Percentiles rank a stretch among this genome's conserved stretches.
Conservation (phyloP, 1,284 basidiomycete species). For the Apiotrichum sp. region DNA sequence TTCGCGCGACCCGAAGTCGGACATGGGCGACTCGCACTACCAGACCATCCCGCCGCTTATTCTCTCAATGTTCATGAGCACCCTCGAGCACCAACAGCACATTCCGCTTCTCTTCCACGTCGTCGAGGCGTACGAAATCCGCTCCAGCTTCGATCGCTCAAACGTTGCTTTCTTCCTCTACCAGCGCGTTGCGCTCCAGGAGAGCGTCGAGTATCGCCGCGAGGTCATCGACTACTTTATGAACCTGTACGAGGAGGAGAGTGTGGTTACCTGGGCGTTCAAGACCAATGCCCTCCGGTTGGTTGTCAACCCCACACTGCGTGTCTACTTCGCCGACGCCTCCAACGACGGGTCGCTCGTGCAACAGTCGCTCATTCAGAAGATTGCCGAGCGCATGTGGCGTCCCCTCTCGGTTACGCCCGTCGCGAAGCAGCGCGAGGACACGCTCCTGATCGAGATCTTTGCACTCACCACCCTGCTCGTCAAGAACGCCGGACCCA, state of each 20-base stretch:
- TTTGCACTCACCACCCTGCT: constrained; percentile 85
- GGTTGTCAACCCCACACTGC: constrained; percentile 80
- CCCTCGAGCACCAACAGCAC: constrained; percentile 60
- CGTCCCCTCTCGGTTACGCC: constrained; percentile 30
- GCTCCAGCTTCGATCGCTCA: constrained; percentile 75
- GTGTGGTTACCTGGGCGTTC: constrained; percentile 61
- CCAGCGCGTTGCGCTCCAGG: constrained; percentile 63
- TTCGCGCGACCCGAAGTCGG: constrained; percentile 34
- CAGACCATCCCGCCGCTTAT: constrained; percentile 65
- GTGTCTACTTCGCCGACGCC: constrained; percentile 59
- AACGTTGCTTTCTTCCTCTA: constrained; percentile 81
- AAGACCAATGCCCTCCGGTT: constrained; percentile 83
- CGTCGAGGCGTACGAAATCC: constrained; percentile 73
- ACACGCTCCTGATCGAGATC: constrained; percentile 75
- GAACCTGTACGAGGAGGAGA: constrained; percentile 67
- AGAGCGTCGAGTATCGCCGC: constrained; percentile 61
- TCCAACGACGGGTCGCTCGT: constrained; percentile 41
- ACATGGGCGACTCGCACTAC: constrained; percentile 50
- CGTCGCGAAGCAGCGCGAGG: constrained; percentile 33
- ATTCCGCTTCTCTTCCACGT: constrained; percentile 87
- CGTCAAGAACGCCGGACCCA: constrained; percentile 72
- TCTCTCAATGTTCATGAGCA: constrained; percentile 66
- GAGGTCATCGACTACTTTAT: constrained; percentile 81
- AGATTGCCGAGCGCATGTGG: constrained; percentile 41
- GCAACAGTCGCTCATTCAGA: constrained; percentile 27